phyloP scores from a whole-genome alignment of 2,329 filamentous ascomycete species.

The Chrysosporium queenslandicum region DNA sequence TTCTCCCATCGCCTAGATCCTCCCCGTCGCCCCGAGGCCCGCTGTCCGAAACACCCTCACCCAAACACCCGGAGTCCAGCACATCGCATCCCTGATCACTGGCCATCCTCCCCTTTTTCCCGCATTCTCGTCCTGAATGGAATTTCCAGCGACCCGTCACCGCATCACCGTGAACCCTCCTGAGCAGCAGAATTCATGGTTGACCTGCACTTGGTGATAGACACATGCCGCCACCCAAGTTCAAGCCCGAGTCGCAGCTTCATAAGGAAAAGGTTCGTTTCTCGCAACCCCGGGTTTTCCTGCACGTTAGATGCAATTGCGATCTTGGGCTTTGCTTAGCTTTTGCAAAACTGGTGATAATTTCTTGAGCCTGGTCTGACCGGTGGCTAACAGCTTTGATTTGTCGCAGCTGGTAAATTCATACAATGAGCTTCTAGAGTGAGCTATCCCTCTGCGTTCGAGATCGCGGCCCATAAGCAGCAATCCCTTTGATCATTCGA shows the following conservation, averaged over 20 bases:
- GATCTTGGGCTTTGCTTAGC: too few relatives aligned
- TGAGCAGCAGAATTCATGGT: conserved; percentile 10
- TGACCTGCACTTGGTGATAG: conserved; percentile 12
- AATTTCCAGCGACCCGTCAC: background rate
- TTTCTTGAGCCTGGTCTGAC: background rate
- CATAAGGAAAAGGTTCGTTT: conserved; percentile 49
- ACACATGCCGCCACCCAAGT: conserved; percentile 38
- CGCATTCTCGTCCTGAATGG: conserved; percentile 5
- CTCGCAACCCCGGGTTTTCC: background rate
- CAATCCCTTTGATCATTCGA: background rate
- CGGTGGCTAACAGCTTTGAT: conserved; percentile 8
- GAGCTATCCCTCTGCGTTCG: conserved; percentile 34
- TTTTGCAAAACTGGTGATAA: too few relatives aligned
- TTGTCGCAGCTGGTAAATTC: conserved; percentile 74
- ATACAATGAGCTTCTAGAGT: conserved; percentile 93
- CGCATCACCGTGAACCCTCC: background rate
- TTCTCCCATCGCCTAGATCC: too few relatives aligned
- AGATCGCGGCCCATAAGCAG: background rate
- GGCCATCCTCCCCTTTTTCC: background rate
- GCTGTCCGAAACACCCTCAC: too few relatives aligned
- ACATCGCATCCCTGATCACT: background rate
- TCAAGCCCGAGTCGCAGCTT: conserved; percentile 45
- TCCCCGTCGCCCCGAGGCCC: too few relatives aligned
- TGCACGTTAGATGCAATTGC: too few relatives aligned
- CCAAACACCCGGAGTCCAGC: background rate